Evolutionary conservation across 2,329 filamentous ascomycete species (phyloP).

Genomic region (Neopestalotiopsis sp.): DNA sequence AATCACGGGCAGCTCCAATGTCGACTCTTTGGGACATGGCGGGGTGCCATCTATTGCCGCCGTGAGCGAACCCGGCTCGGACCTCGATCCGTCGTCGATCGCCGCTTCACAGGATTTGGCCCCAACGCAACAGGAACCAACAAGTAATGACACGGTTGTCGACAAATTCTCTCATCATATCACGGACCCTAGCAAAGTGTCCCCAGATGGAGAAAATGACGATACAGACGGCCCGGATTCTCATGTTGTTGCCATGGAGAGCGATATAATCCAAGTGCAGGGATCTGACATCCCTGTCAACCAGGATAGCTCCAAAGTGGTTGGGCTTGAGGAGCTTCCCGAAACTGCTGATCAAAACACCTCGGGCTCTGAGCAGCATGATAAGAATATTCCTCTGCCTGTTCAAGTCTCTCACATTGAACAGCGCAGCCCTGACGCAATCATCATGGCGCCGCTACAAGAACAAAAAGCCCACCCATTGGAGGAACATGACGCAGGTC

Average conservation of each 20-base stretch:
- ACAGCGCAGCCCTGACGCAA: neutral
- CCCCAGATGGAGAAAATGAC: too few relatives aligned
- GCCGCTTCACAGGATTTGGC: neutral
- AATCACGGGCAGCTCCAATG: neutral
- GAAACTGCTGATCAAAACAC: constrained; percentile 8
- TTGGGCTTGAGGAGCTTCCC: neutral
- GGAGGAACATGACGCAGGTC: neutral
- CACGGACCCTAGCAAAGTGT: neutral
- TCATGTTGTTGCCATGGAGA: neutral
- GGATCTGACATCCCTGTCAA: neutral
- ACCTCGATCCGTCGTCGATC: neutral
- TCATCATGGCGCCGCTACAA: neutral
- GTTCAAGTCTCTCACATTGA: neutral
- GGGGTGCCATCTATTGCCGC: neutral
- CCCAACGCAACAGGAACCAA: neutral
- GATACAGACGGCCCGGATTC: neutral
- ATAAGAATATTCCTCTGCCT: neutral
- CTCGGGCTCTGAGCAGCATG: neutral
- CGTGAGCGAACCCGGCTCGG: neutral
- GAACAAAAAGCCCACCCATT: neutral
- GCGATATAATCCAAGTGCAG: neutral
- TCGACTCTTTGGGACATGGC: neutral
- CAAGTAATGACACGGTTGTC: neutral
- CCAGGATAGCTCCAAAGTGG: neutral
- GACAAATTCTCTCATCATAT: neutral